Evolutionary conservation across 371 early-diverging fungal genomes (phyloP), one percentile per base, ranked within the genome.

Genomic region (Cokeromyces recurvatus): DNA sequence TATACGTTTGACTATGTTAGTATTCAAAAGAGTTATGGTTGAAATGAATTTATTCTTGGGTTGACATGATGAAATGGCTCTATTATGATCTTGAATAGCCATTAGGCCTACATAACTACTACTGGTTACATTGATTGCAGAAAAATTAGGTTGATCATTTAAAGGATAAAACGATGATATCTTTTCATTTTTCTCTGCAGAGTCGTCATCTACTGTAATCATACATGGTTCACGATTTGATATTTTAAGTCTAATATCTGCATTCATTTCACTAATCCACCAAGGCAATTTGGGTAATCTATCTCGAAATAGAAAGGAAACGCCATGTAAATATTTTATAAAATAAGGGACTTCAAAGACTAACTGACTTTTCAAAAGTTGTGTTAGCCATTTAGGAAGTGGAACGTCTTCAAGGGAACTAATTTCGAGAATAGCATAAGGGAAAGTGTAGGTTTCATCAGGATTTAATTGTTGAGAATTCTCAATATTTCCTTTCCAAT

Each of bases 281-380:
- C 94, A 96, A 6, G 99, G 99, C 46, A 98, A 76, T 37, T 91
- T 74, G 19, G 78, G 71, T n/a, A 97, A 87, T 20, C 80, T 69
- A 29, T 64, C 57, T 44, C 89, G 87, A 40, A 90, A 81, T 31
- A 96, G 78, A 14, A 89, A 84, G 5, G 95, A 82, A 11, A 85
- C 77, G 37, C 97, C 99, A 72, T 98, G 97, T 42, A 95, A 73
- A 70, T 91, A 99, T 68, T 97, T 97, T 46, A 88, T 87, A 73
- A 98, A 99, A 64, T 92, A 95, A 50, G 95, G 95, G 14, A 95
- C 94, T 31, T 91, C 92, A 62, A 92, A 89, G 24, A 97, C 91
- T 49, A 96, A 66, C 44, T 86, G 82, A 47, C 85, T 80, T 32
- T 86, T 77, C 47, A 92, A 72, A 23, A 97, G 70, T 22, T 92